These are phyloP conservation scores for Lasiodiplodia sp. DNA, from an alignment of 2,329 filamentous ascomycete species.

Conservation along the genomic window DNA sequence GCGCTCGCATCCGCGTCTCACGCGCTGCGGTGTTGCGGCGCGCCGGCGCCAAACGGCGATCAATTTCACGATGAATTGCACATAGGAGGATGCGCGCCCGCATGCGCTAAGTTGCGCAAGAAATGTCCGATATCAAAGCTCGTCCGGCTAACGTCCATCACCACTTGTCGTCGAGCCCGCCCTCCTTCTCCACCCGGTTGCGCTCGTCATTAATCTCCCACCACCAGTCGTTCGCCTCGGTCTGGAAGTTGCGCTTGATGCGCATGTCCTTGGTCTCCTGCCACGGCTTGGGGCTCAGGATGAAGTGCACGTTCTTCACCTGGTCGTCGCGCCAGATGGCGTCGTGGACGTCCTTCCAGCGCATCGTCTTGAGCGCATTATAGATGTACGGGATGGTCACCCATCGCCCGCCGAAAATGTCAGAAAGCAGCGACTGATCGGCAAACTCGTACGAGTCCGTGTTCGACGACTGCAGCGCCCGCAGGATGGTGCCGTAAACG, in stretches of 20 bases:
- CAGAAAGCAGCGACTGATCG: constrained; percentile 65
- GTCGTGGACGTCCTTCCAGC: constrained; percentile 63
- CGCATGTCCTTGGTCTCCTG: constrained; percentile 58
- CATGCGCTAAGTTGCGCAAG: constrained; percentile 20
- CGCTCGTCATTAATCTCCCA: constrained; percentile 60
- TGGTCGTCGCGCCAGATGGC: constrained; percentile 66
- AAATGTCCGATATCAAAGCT: constrained; percentile 21
- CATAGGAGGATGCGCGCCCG: constrained; percentile 25
- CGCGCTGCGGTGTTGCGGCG: constrained; percentile 8
- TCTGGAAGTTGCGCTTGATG: constrained; percentile 34
- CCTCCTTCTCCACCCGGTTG: constrained; percentile 54
- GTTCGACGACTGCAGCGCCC: constrained; percentile 53
- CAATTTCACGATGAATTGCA: constrained; percentile 28
- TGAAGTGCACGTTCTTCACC: constrained; percentile 70
- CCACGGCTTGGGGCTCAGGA: constrained; percentile 69
- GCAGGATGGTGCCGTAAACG: constrained; percentile 60
- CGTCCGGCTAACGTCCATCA: constrained; percentile 37
- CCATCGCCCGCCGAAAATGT: constrained; percentile 65
- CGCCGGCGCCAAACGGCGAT: constrained; percentile 22
- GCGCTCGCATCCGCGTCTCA: neutral
- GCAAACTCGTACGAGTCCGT: constrained; percentile 64
- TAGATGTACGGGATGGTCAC: constrained; percentile 66
- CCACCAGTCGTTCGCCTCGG: constrained; percentile 65
- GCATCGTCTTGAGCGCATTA: constrained; percentile 67
- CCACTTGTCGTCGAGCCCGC: constrained; percentile 60